Base-by-base conservation (phyloP, 257 asterid species). In the Solanum sejunctum region DNA sequence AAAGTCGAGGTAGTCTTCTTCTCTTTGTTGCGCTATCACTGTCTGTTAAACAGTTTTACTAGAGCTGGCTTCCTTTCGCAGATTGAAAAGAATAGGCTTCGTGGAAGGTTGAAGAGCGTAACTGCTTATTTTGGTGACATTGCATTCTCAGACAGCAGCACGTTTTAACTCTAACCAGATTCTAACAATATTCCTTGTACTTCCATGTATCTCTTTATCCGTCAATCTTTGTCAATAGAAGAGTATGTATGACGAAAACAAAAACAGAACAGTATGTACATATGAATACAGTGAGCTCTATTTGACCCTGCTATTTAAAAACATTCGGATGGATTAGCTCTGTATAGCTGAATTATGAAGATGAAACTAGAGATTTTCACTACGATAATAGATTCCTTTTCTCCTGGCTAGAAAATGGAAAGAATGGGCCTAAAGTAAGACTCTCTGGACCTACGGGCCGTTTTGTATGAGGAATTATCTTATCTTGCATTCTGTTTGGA, bases 11-110 rank as follows among this genome's bases (percentile, higher is more conserved):
- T 95, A 88, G 8, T 78, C 47, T 54, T 12, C 2, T 54, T 84
- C 81, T 70, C 81, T 49, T 47, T 7, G 43, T 1, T 47, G 45
- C 12, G 5, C 18, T 84, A 70, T 10, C 85, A 63, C 70, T 11
- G 36, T 20, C 36, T 82, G 41, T 12, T 86, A 56, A 55, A 16
- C 66, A 54, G 80, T 63, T 78, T 28, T 17, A 52, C 66, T 28
- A 78, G 49, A 78, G 17, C 82, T 16, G 43, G 28, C 32, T 86
- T 66, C 80, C 71, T 11, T 72, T n/a, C 84, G 85, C 93, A 95
- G 98, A 86, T 95, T 41, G 98, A 93, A 88, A 93, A 87, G 86
- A 93, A 92, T 85, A 84, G 67, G 69, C 91, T 92, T 83, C 82
- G 86, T 52, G 94, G 91, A 47, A 61, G 60, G 8, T 64, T 89